Evolutionary conservation across 768 basidiomycete species (phyloP).

Genomic region (Phylloporus sp.): DNA sequence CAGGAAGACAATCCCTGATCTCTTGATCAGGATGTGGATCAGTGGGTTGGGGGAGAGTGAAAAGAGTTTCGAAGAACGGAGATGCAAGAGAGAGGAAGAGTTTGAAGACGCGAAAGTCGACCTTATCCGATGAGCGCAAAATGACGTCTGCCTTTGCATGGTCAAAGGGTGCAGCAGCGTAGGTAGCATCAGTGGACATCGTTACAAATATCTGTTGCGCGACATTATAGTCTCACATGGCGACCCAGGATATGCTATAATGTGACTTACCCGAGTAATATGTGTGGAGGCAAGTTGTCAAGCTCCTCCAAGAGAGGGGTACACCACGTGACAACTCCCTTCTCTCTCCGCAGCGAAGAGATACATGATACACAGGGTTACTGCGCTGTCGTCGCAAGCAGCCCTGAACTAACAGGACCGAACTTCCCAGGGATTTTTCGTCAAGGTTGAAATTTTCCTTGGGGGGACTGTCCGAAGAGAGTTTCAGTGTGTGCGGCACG

Average conservation of each 20-base stretch:
- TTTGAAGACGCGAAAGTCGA: slow-evolving; percentile 32
- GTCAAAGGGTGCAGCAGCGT: slow-evolving; percentile 20
- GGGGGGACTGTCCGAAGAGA: no score
- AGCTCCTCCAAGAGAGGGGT: no score
- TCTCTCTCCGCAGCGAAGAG: no score
- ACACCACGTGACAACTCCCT: no score
- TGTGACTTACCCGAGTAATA: neutral
- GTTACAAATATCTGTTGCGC: neutral
- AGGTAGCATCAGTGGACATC: neutral
- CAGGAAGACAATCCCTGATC: slow-evolving; percentile 14
- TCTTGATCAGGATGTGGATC: slow-evolving; percentile 6
- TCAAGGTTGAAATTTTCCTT: no score
- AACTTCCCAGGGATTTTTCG: no score
- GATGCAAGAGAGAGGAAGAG: slow-evolving; percentile 33
- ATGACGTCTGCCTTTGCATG: slow-evolving; percentile 23
- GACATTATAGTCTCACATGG: neutral
- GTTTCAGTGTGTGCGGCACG: no score
- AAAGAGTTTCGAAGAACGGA: slow-evolving; percentile 32
- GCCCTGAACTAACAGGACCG: no score
- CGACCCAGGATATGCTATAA: neutral
- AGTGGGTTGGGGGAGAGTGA: slow-evolving; percentile 27
- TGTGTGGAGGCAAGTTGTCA: no score
- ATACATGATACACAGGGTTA: no score
- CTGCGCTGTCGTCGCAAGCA: no score
- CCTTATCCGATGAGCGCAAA: slow-evolving; percentile 24